phyloP scores from a whole-genome alignment of 2,329 filamentous ascomycete genomes.

The Exophiala oligosperma region DNA sequence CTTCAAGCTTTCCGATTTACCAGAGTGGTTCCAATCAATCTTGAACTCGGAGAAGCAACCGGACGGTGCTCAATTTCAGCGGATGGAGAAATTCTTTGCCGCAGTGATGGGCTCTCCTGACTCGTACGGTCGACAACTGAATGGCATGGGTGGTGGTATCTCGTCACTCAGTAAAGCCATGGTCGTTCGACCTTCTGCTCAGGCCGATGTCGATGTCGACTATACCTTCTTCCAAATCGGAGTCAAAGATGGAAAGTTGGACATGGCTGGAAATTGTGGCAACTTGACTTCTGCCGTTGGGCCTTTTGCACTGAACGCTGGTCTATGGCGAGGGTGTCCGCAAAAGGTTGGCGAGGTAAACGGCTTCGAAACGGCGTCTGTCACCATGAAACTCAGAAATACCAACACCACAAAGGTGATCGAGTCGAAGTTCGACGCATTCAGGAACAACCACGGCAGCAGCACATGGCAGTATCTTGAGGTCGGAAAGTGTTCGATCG shows the following conservation, averaged over 20 bases:
- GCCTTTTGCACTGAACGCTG: constrained; percentile 52
- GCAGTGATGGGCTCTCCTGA: constrained; percentile 27
- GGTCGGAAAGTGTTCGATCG: constrained; percentile 60
- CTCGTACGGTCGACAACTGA: constrained; percentile 62
- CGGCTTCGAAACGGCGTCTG: constrained; percentile 25
- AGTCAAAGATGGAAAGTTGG: constrained; percentile 60
- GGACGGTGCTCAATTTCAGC: constrained; percentile 4
- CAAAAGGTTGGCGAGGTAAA: background rate
- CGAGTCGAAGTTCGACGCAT: constrained; percentile 56
- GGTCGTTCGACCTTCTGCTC: constrained; percentile 51
- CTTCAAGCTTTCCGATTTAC: constrained; percentile 56
- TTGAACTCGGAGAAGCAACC: constrained; percentile 1
- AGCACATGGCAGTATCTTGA: constrained; percentile 29
- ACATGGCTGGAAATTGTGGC: constrained; percentile 72
- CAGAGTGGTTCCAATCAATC: constrained; percentile 31
- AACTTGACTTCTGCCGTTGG: constrained; percentile 71
- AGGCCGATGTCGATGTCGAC: constrained; percentile 59
- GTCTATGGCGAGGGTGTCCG: constrained; percentile 1
- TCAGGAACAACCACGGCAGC: background rate
- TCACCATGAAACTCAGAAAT: constrained; percentile 64
- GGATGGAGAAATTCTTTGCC: constrained; percentile 17
- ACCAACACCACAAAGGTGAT: constrained; percentile 71
- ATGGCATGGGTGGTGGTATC: constrained; percentile 69
- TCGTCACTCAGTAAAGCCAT: constrained; percentile 68
- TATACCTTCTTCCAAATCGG: constrained; percentile 73